phyloP scores from a whole-genome alignment of 306 rosid genomes.

The Canavalia gladiata region DNA sequence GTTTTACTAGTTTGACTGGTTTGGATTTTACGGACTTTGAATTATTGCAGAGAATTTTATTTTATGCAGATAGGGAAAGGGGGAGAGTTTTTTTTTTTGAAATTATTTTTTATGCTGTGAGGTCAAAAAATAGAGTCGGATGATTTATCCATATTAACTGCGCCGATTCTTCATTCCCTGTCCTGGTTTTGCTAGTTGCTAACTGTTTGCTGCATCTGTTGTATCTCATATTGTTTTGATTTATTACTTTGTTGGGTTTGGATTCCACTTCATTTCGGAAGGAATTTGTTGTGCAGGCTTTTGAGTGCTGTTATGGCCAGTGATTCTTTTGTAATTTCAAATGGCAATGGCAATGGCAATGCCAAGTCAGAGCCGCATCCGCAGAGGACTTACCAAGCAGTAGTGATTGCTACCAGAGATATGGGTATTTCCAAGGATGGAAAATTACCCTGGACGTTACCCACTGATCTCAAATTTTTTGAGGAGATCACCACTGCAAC shows the following conservation, averaged over 20 bases:
- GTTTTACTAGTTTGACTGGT: conserved; percentile 13
- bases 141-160: conserved; percentile 5
- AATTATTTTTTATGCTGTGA: neutral
- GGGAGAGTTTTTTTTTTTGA: conserved; percentile 10
- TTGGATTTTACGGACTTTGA: neutral
- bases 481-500: conserved; percentile 69
- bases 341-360: conserved; percentile 73
- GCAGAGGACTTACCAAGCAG: conserved; percentile 89
- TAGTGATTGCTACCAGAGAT: conserved; percentile 82
- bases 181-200: neutral
- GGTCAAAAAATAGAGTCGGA: neutral
- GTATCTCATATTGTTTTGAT: conserved; percentile 18
- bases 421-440: conserved; percentile 96
- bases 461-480: conserved; percentile 83
- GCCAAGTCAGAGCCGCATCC: conserved; percentile 60
- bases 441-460: conserved; percentile 83
- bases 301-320: conserved; percentile 69
- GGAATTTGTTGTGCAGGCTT: conserved; percentile 49
- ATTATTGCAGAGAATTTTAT: conserved; percentile 1
- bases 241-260: conserved; percentile 35
- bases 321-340: conserved; percentile 59
- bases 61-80: conserved; percentile 13
- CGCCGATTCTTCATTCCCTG: neutral
- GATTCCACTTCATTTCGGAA: conserved; percentile 55
- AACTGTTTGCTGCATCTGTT: conserved; percentile 23